phyloP scores from a whole-genome alignment of 148 eudicot species.

The Rhododendron kiyosumense region DNA sequence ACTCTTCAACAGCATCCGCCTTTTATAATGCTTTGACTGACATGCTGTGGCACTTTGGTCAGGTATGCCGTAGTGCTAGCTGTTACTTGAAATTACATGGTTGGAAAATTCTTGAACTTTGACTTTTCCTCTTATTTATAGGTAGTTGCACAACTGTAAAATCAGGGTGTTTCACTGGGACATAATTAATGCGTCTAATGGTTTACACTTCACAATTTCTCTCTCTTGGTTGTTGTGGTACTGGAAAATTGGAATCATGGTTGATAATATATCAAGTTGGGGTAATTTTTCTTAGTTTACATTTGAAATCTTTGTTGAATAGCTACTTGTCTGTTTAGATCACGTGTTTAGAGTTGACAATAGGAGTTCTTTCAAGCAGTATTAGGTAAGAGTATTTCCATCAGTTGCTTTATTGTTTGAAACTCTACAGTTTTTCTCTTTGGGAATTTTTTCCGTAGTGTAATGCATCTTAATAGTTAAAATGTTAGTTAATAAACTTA shows the following conservation, averaged over 20 bases:
- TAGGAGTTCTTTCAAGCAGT: not conserved
- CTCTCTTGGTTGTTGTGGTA: not conserved
- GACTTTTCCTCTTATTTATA: not conserved
- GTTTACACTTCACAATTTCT: not conserved
- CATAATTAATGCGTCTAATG: not conserved
- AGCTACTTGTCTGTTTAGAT: not conserved
- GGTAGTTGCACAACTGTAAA: not conserved
- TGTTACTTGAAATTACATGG: not conserved
- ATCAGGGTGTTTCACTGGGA: not conserved
- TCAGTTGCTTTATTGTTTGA: not conserved
- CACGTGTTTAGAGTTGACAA: not conserved
- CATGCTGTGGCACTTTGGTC: conserved; percentile 96
- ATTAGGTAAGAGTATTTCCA: not conserved
- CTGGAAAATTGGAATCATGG: not conserved
- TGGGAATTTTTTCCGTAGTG: not conserved
- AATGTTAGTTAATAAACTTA: not conserved
- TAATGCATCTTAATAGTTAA: not conserved
- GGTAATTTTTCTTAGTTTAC: not conserved
- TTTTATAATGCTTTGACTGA: conserved; percentile 98
- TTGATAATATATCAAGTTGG: not conserved
- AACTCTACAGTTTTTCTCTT: not conserved
- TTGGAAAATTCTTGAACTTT: not conserved
- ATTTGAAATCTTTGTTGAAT: not conserved
- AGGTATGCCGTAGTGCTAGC: conserved; percentile 43
- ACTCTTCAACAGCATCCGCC: conserved; percentile 90